Percentiles rank a stretch among this genome's conserved stretches.
Evolutionary conservation across 768 basidiomycete species (phyloP).

Genomic region (Xerocomus spinulosus): DNA sequence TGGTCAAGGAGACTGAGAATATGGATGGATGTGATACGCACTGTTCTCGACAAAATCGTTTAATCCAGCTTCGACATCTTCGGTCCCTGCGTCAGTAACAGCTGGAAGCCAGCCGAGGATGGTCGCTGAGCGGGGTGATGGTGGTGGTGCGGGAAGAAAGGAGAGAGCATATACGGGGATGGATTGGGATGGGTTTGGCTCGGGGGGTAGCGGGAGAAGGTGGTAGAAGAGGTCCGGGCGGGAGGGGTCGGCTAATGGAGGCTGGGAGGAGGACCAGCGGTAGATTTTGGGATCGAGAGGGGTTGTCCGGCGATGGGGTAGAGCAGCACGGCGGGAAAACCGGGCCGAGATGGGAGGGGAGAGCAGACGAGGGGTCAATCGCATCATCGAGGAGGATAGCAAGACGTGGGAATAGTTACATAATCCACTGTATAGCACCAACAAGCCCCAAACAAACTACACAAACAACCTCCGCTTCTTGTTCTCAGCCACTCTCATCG

Average conservation of each 20-base stretch:
- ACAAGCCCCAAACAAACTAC: conserved; percentile 25
- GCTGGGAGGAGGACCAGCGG: conserved; percentile 16
- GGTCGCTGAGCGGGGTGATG: conserved; percentile 41
- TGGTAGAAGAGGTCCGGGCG: conserved; percentile 72
- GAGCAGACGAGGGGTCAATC: neutral
- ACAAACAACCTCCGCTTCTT: conserved; percentile 5
- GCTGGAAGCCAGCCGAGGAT: conserved; percentile 74
- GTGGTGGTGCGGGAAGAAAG: conserved; percentile 48
- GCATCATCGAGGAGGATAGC: too few relatives aligned
- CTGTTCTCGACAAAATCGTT: conserved; percentile 73
- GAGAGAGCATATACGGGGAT: conserved; percentile 61
- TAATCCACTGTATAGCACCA: conserved; percentile 36
- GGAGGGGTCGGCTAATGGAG: conserved; percentile 45
- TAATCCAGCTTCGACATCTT: conserved; percentile 46
- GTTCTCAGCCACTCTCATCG: conserved; percentile 30
- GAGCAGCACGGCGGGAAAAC: neutral
- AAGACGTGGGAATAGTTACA: conserved; percentile 17
- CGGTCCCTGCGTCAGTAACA: conserved; percentile 21
- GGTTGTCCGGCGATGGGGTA: conserved; percentile 9
- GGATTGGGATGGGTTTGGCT: conserved; percentile 34
- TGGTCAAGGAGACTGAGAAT: neutral
- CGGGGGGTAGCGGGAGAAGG: conserved; percentile 48
- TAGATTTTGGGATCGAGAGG: neutral
- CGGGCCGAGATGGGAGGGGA: neutral
- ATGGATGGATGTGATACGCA: conserved; percentile 31